phyloP scores from a whole-genome alignment of 768 basidiomycete genomes.

The Kwoniella pini region DNA sequence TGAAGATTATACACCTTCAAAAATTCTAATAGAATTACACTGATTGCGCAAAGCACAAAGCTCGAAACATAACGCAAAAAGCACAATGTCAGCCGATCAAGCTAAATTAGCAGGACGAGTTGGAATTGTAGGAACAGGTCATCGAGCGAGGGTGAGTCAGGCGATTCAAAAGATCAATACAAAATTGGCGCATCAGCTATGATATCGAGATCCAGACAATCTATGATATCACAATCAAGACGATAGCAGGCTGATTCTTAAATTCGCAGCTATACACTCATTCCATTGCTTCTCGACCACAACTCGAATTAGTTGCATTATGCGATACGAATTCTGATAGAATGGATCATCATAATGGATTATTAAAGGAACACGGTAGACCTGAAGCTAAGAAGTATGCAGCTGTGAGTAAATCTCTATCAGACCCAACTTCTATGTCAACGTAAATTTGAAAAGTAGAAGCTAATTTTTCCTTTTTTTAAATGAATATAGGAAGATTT shows the following conservation, averaged over 20 bases:
- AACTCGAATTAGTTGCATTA: slow-evolving; percentile 58
- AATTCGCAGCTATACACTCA: slow-evolving; percentile 60
- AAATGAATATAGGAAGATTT: slow-evolving; percentile 55
- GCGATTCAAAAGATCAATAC: not conserved
- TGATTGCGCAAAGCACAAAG: too few species aligned
- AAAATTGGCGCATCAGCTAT: too few species aligned
- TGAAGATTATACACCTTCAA: too few species aligned
- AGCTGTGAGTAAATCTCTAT: slow-evolving; percentile 19
- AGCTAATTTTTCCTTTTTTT: slow-evolving; percentile 21
- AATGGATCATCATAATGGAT: slow-evolving; percentile 59
- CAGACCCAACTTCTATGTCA: too few species aligned
- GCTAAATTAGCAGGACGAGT: slow-evolving; percentile 17
- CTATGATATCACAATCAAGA: too few species aligned
- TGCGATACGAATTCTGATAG: slow-evolving; percentile 60
- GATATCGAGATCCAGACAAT: too few species aligned
- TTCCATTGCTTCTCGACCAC: slow-evolving; percentile 59
- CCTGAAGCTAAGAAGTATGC: slow-evolving; percentile 37
- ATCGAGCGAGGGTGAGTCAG: slow-evolving; percentile 39
- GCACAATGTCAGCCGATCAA: not conserved
- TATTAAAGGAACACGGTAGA: slow-evolving; percentile 57
- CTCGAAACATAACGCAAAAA: too few species aligned
- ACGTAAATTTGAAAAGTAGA: slow-evolving; percentile 52
- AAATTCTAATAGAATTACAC: too few species aligned
- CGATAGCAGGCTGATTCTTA: too few species aligned
- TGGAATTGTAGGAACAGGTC: slow-evolving; percentile 44